Conservation (phyloP, 2,329 filamentous ascomycete species). For the Fusarium zealandicum region DNA sequence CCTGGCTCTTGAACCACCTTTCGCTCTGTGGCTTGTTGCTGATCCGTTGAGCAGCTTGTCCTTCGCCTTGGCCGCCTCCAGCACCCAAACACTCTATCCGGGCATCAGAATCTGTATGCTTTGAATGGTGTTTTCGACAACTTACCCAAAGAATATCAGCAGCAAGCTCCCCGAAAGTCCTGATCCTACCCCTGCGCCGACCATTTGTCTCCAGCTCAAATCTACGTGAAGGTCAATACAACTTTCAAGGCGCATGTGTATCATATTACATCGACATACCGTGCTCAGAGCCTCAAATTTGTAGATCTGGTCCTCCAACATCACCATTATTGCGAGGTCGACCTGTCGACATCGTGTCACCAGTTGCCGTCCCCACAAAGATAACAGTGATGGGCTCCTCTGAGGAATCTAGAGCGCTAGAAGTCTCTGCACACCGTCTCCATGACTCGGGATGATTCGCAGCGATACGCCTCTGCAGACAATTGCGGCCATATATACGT, state of each 20-base stretch:
- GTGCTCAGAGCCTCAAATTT: conserved; percentile 19
- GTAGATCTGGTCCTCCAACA: background rate
- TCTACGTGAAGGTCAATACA: conserved; percentile 2
- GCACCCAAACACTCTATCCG: conserved; percentile 17
- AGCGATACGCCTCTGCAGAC: conserved; percentile 6
- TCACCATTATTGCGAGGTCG: background rate
- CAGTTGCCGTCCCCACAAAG: no score
- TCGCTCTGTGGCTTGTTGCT: background rate
- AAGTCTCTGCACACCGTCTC: conserved; percentile 4
- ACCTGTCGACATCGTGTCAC: no score
- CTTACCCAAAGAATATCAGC: conserved; percentile 24
- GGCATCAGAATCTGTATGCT: background rate
- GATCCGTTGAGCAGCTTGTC: background rate
- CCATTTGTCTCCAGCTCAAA: conserved; percentile 14
- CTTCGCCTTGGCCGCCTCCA: conserved; percentile 4
- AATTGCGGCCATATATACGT: conserved; percentile 23
- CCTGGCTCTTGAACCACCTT: background rate
- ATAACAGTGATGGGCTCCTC: no score
- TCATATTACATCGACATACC: conserved; percentile 5
- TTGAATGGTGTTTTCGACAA: background rate
- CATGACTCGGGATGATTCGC: conserved; percentile 10
- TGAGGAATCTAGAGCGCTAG: no score
- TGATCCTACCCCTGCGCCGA: conserved; percentile 18
- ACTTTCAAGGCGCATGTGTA: background rate
- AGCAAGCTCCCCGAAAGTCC: conserved; percentile 11